Base-by-base conservation (phyloP, 176 grass and related monocot genomes). In the Oryza glaberrima region DNA sequence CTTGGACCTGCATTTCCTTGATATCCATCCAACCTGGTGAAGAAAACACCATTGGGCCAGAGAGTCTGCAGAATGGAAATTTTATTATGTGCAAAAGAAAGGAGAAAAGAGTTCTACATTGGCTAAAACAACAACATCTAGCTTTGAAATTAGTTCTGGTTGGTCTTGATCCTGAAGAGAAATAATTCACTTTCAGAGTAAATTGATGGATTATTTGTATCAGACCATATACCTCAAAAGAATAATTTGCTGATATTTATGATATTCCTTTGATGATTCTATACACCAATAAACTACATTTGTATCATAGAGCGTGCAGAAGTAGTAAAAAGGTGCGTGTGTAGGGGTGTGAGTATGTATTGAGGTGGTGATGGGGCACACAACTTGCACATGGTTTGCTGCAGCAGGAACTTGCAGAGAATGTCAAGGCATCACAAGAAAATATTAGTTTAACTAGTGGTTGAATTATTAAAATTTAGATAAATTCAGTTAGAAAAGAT, bases 1-100 rank as follows among this genome's bases (percentile, higher is more conserved):
- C 67, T 82, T 45, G 82, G 20, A 60, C 82, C 80, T 58, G 80
- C 65, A 67, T 88, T 89, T 32, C 81, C 84, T 87, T 91, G 82
- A 85, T 77, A 91, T 65, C 82, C 88, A 67, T 90, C 96, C 69
- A 96, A 77, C 76, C 88, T 92, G 73, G 82, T 99, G 84, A 99
- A 92, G 86, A 96, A 99, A 38, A 77, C 86, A 58, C 94, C 96
- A 76, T 99, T 91, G 25, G 96, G 96, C 96, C 96, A 99, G 56
- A 99, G 73, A 45, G 86, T 82, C 96, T 99, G 93, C 34, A 56
- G 25, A 82, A 78, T 51, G 41, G 40, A 6, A 81, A 88, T 66
- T 78, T 26, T 68, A 66, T 90, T 81, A 86, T 49, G 74, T 72
- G 45, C 65, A 72, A 16, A 44, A 75, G 60, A 82, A 82, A 77